Evolutionary conservation across 2,329 filamentous ascomycete species (phyloP), one percentile per base, ranked within the genome.

Genomic region (Arthrobotrys pseudoclavata): DNA sequence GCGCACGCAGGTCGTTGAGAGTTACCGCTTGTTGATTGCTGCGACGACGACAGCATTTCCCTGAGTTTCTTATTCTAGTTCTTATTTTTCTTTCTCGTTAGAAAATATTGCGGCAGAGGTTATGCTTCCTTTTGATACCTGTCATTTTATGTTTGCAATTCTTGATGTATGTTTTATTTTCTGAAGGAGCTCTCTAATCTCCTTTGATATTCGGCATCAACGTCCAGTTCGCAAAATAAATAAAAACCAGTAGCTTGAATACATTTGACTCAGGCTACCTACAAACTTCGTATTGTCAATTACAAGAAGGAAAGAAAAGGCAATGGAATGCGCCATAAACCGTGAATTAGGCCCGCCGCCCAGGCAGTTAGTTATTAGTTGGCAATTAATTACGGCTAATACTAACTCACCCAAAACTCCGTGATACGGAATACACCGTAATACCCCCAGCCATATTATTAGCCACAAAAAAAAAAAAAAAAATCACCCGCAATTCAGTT

Each of bases 171-270:
- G 31, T 60, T 60, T 60, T 42, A 57, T 22, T 37, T 34, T 15
- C 55, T 40, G 55, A 60, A 60, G 55, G 55, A 60, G 55, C 55
- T 60, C 55, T 42, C 24, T 26, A 60, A 60, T 60, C 24, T 60
- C 55, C 55, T 60, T 42, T 42, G 34, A 60, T 60, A 60, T 60
- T 60, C 55, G 55, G 55, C 55, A 60, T 60, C 55, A 60, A 60
- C 18, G 18, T 60, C 34, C 34, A 26, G 24, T 34, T 24, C 20
- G 34, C 29, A 57, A 37, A 37, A 57, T 22, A 57, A 20, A 57
- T 4, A 53, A 57, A 37, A 37, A 45, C 42, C n/a, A 45, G 10
- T 45, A 26, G 47, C 47, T 50, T 26, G 47, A 26, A 26, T 26
- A 50, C 12, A 29, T 31, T 26, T 26, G 26, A 29, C 24, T 53